phyloP scores from a whole-genome alignment of 129 eudicot genomes.

The Lonicera japonica region DNA sequence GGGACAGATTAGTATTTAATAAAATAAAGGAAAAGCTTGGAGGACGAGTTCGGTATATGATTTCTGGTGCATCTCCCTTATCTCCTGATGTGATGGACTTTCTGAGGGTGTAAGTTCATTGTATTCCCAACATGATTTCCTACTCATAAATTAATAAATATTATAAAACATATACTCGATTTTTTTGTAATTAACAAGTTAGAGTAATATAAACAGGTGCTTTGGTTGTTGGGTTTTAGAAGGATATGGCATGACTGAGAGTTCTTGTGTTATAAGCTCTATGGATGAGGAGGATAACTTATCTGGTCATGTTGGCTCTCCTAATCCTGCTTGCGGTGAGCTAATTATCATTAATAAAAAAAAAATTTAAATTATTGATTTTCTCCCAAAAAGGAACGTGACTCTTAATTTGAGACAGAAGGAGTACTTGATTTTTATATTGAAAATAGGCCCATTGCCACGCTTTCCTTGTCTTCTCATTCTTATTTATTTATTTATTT shows the following conservation, averaged over 20 bases:
- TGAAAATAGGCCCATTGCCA: too few species aligned
- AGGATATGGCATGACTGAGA: constrained; percentile 91
- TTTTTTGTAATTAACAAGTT: constrained; percentile 1
- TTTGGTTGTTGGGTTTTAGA: constrained; percentile 64
- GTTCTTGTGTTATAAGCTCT: constrained; percentile 55
- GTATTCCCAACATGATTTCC: constrained; percentile 2
- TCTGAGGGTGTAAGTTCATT: constrained; percentile 60
- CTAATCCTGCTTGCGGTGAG: constrained; percentile 78
- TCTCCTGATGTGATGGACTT: constrained; percentile 90
- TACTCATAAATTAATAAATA: not conserved
- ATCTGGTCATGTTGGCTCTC: constrained; percentile 85
- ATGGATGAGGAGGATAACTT: constrained; percentile 44
- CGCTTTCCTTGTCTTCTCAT: too few species aligned
- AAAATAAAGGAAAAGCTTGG: constrained; percentile 80
- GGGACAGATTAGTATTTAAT: constrained; percentile 76
- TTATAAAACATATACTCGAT: not conserved
- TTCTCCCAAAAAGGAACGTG: not conserved
- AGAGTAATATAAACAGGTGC: constrained; percentile 42
- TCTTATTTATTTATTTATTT: too few species aligned
- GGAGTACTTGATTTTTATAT: too few species aligned
- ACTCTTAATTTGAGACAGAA: too few species aligned
- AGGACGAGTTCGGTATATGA: constrained; percentile 76
- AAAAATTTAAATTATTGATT: too few species aligned
- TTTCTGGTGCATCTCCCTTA: constrained; percentile 82
- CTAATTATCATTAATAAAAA: not conserved